phyloP scores from a whole-genome alignment of 805 yeast genomes.

The Nematodospora valgi region DNA sequence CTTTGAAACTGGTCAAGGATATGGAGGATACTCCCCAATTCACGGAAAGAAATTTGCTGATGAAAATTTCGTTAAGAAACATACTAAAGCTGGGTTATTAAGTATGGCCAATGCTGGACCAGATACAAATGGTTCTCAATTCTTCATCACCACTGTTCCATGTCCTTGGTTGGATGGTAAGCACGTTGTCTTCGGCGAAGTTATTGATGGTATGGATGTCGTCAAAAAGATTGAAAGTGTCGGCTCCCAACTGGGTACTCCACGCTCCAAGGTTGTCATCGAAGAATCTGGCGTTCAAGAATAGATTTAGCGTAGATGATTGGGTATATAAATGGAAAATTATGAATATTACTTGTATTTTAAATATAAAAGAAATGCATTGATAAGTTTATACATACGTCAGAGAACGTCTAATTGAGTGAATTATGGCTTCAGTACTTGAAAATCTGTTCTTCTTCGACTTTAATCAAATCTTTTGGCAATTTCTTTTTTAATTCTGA shows the following conservation, averaged over 20 bases:
- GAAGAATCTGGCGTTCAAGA: slow-evolving; percentile 52
- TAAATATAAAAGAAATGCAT: not conserved
- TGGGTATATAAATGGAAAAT: not conserved
- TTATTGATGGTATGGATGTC: slow-evolving; percentile 85
- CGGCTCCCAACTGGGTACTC: slow-evolving; percentile 49
- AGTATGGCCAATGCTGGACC: slow-evolving; percentile 99
- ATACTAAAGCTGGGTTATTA: slow-evolving; percentile 73
- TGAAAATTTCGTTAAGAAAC: slow-evolving; percentile 72
- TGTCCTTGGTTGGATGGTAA: slow-evolving; percentile 78
- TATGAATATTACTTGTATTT: no score
- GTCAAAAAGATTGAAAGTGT: slow-evolving; percentile 70
- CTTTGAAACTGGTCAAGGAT: slow-evolving; percentile 44
- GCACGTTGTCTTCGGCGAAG: slow-evolving; percentile 80
- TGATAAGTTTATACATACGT: not conserved
- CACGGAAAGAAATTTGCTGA: slow-evolving; percentile 74
- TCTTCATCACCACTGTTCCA: slow-evolving; percentile 82
- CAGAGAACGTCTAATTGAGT: no score
- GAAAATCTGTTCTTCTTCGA: slow-evolving; percentile 28
- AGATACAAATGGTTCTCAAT: slow-evolving; percentile 97
- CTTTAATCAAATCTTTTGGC: slow-evolving; percentile 36
- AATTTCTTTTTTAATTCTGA: slow-evolving; percentile 53
- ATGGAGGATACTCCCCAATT: slow-evolving; percentile 43
- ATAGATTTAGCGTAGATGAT: no score
- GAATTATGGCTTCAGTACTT: no score
- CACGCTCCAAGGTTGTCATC: slow-evolving; percentile 47